These are phyloP conservation scores for Globisporangium canariense DNA, from an alignment of 352 stramenopile species.

Conservation along the genomic window DNA sequence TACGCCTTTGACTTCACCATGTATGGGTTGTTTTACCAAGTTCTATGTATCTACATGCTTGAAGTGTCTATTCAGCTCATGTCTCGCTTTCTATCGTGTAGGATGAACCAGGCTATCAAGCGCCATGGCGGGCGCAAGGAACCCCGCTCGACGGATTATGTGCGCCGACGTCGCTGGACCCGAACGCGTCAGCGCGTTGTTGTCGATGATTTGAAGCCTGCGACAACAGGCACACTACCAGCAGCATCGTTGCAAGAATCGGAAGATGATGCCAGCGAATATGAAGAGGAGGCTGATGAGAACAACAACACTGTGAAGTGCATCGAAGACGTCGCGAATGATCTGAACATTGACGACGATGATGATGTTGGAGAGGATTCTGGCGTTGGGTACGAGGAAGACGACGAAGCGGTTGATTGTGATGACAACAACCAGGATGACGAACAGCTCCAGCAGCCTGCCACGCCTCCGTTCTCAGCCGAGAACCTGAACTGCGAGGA, in stretches of 20 bases:
- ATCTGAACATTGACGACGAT: conserved; percentile 24
- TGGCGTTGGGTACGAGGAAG: conserved; percentile 25
- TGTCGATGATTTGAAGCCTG: not conserved
- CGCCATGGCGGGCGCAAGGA: conserved; percentile 47
- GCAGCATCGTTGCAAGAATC: not conserved
- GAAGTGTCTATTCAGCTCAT: no score
- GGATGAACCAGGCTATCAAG: conserved; percentile 66
- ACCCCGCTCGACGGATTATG: conserved; percentile 62
- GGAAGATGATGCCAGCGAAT: not conserved
- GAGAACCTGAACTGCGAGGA: conserved; percentile 1
- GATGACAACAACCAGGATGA: conserved; percentile 10
- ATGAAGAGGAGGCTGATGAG: not conserved
- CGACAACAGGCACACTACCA: not conserved
- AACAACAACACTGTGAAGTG: conserved; percentile 2
- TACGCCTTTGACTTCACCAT: conserved; percentile 82
- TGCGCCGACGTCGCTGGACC: conserved; percentile 64
- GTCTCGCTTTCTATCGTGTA: not conserved
- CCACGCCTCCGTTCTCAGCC: conserved; percentile 12
- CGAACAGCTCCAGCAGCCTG: not conserved
- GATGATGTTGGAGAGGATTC: conserved; percentile 26
- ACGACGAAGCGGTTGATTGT: conserved; percentile 18
- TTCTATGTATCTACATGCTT: no score
- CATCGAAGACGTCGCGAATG: conserved; percentile 8
- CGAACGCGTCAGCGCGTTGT: conserved; percentile 43
- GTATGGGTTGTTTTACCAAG: conserved; percentile 15